Evolutionary conservation across 768 basidiomycete species (phyloP).

Genomic region (Kwoniella europaea): DNA sequence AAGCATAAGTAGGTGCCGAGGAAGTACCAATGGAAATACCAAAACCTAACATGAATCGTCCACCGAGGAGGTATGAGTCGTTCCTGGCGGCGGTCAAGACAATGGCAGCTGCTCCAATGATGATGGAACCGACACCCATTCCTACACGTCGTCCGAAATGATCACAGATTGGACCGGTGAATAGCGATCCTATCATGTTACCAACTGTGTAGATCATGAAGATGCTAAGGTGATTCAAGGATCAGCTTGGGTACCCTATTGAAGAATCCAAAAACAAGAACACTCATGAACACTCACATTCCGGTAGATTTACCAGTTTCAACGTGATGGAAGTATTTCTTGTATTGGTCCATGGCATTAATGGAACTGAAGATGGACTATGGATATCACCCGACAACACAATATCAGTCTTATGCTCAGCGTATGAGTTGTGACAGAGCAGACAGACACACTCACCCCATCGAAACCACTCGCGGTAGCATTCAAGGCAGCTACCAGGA

Average conservation of each 20-base stretch:
- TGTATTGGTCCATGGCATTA: conserved; percentile 39
- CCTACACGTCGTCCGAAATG: conserved; percentile 48
- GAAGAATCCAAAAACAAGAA: too few relatives aligned
- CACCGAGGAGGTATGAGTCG: conserved; percentile 63
- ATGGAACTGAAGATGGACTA: conserved; percentile 45
- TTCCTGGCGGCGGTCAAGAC: conserved; percentile 62
- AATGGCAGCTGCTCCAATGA: conserved; percentile 60
- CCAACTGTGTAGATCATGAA: conserved; percentile 35
- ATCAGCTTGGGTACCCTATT: too few relatives aligned
- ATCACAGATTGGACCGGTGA: conserved; percentile 33
- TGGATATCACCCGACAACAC: background rate
- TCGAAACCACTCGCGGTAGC: conserved; percentile 33
- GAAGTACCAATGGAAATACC: conserved; percentile 58
- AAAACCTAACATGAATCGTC: conserved; percentile 63
- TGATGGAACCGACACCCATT: conserved; percentile 50
- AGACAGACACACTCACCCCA: conserved; percentile 19
- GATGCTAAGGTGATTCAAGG: conserved; percentile 10
- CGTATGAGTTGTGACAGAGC: background rate
- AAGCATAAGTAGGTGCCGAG: conserved; percentile 27
- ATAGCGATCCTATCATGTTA: conserved; percentile 31
- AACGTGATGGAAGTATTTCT: conserved; percentile 31
- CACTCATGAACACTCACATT: conserved; percentile 22
- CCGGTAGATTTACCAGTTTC: conserved; percentile 25
- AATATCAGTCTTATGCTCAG: background rate
- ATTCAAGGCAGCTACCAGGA: conserved; percentile 30